Conservation (phyloP, 2,329 filamentous ascomycete species). For the Fusarium vanettenii region DNA sequence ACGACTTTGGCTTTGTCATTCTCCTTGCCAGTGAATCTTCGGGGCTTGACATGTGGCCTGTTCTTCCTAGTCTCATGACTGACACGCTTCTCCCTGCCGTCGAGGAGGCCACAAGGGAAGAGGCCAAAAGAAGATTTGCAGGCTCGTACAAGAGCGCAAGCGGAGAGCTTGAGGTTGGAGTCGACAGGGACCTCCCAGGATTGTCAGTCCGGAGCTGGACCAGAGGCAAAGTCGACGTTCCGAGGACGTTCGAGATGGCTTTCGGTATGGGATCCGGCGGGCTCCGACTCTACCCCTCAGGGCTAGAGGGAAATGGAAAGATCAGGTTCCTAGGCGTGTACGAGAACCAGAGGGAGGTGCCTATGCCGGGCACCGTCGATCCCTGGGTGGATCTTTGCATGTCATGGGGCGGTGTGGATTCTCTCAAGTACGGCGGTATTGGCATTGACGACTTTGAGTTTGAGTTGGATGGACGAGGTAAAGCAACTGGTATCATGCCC, state of each 20-base stretch:
- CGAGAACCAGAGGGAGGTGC: neutral
- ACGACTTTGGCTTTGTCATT: slow-evolving; percentile 45
- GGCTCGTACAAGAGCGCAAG: neutral
- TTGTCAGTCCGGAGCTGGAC: neutral
- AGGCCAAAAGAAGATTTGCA: neutral
- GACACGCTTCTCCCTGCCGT: neutral
- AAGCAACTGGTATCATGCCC: neutral
- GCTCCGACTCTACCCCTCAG: neutral
- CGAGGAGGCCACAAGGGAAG: neutral
- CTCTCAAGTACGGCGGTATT: neutral
- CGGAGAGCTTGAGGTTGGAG: neutral
- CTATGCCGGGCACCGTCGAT: neutral
- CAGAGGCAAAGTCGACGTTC: neutral
- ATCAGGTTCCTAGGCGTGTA: neutral
- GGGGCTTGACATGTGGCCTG: neutral
- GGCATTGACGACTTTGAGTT: slow-evolving; percentile 8
- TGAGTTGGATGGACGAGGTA: neutral
- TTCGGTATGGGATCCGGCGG: neutral
- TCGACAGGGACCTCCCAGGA: neutral
- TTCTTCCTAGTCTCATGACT: neutral
- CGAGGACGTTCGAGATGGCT: neutral
- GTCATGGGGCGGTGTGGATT: neutral
- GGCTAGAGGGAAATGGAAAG: neutral
- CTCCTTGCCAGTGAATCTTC: slow-evolving; percentile 22
- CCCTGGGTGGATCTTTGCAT: slow-evolving; percentile 2